phyloP scores from a whole-genome alignment of 495 filamentous ascomycete genomes.

The Sordaria brevicollis region DNA sequence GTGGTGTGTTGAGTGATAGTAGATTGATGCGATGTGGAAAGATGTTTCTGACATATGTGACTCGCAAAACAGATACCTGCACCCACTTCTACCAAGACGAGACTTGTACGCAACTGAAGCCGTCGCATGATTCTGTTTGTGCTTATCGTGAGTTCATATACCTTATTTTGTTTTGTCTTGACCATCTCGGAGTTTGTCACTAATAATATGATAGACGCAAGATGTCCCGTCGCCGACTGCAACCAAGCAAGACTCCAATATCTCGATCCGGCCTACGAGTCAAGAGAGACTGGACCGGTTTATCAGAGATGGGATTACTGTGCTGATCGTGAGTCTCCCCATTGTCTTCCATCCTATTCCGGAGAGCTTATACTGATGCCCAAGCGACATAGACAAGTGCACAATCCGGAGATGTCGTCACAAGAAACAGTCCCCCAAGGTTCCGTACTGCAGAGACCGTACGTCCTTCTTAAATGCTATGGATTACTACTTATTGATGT shows the following conservation, averaged over 20 bases:
- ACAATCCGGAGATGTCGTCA: conserved; percentile 7
- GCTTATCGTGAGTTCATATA: conserved; percentile 9
- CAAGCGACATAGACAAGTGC: conserved; percentile 15
- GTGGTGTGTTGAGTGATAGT: no score
- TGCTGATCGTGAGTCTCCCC: conserved; percentile 12
- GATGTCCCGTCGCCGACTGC: conserved; percentile 15
- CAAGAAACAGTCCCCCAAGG: neutral
- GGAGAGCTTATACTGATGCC: neutral
- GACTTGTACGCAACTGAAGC: conserved; percentile 15
- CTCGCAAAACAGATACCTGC: conserved; percentile 9
- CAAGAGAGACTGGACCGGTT: conserved; percentile 3
- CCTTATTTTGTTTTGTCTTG: no score
- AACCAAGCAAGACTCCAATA: conserved; percentile 14
- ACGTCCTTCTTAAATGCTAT: no score
- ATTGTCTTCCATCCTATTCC: neutral
- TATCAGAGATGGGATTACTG: conserved; percentile 17
- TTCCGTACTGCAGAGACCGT: conserved; percentile 11
- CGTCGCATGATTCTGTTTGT: conserved; percentile 15
- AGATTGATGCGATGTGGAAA: no score
- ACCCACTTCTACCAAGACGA: conserved; percentile 13
- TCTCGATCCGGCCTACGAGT: conserved; percentile 13
- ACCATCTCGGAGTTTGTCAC: neutral
- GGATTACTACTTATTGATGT: no score
- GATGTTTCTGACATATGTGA: neutral
- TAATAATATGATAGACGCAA: conserved; percentile 6